Evolutionary conservation across 129 eudicot species (phyloP).

Genomic region (Tanacetum coccineum): DNA sequence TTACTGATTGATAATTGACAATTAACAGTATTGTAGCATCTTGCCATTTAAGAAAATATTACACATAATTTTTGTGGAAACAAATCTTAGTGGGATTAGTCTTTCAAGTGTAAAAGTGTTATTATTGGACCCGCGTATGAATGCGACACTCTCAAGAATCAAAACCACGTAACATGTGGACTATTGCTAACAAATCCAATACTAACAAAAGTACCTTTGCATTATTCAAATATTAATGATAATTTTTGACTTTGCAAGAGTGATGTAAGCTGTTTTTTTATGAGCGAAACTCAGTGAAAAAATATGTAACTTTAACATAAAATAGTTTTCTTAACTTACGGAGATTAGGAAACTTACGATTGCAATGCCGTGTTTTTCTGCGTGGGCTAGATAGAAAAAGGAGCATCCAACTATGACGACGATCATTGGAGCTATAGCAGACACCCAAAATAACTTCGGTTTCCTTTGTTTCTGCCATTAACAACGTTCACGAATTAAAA

Average conservation of each 20-base stretch:
- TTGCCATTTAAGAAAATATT: conserved; percentile 1
- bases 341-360: conserved; percentile 43
- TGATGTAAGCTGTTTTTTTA: too few species aligned
- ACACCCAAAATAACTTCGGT: conserved; percentile 77
- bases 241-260: too few species aligned
- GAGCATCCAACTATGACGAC: conserved; percentile 58
- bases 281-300: too few species aligned
- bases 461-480: conserved; percentile 63
- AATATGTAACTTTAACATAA: too few species aligned
- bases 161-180: background rate
- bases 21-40: background rate
- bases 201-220: background rate
- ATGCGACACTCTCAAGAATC: too few species aligned
- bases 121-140: too few species aligned
- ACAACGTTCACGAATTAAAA: background rate
- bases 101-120: conserved; percentile 21
- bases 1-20: conserved; percentile 22
- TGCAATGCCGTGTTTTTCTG: conserved; percentile 68
- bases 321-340: background rate
- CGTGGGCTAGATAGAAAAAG: conserved; percentile 66
- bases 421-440: conserved; percentile 81
- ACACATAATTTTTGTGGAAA: conserved; percentile 11
- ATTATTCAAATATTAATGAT: too few species aligned
- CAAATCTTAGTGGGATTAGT: conserved; percentile 4
- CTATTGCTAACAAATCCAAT: conserved; percentile 2